These are phyloP conservation scores for Dictyostelium purpureum DNA, from an alignment of 78 protist genomes.

Conservation along the genomic window DNA sequence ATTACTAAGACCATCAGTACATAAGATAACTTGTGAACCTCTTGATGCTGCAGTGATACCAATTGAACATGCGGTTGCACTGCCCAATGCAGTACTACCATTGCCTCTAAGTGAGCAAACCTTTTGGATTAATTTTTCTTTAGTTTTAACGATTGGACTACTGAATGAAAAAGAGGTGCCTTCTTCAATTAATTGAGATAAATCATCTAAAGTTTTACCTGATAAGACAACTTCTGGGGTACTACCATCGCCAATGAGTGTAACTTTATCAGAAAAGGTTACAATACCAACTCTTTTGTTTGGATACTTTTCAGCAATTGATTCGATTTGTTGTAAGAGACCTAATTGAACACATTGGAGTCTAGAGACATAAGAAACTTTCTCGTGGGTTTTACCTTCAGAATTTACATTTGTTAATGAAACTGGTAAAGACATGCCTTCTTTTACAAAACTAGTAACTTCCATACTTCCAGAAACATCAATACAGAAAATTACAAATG, in stretches of 20 bases:
- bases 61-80: conserved; percentile 76
- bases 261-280: conserved; percentile 72
- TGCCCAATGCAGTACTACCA: conserved; percentile 90
- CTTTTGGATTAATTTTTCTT: background rate
- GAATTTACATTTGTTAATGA: background rate
- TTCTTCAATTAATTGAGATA: conserved; percentile 20
- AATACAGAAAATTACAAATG: conserved; percentile 68
- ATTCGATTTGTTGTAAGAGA: conserved; percentile 69
- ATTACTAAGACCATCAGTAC: conserved; percentile 90
- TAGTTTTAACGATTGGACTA: conserved; percentile 31
- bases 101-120: conserved; percentile 59
- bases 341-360: conserved; percentile 84
- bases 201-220: background rate
- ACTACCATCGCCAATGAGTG: conserved; percentile 80
- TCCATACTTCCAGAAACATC: conserved; percentile 83
- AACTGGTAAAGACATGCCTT: background rate
- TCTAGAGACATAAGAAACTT: conserved; percentile 50
- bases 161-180: background rate
- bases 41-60: conserved; percentile 69
- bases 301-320: conserved; percentile 28
- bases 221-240: background rate
- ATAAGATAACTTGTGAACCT: conserved; percentile 77
- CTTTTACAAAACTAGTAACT: conserved; percentile 37
- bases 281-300: conserved; percentile 76
- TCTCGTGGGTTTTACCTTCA: background rate